These are phyloP conservation scores for Fusarium kyushuense DNA, from an alignment of 2,329 filamentous ascomycete genomes.

Conservation along the genomic window DNA sequence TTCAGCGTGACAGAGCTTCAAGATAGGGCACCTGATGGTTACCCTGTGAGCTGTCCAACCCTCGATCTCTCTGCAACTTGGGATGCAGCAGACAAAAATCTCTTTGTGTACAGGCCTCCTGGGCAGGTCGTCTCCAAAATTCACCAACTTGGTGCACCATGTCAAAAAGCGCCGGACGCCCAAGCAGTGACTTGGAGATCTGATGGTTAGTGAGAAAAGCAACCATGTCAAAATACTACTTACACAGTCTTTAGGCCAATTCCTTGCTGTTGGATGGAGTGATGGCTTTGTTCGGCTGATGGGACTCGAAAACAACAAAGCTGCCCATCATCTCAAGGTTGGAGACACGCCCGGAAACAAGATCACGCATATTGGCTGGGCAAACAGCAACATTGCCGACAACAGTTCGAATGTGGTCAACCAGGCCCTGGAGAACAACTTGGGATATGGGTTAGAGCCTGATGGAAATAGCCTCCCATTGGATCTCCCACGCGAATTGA, in stretches of 20 bases:
- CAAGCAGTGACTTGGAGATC: slow-evolving; percentile 73
- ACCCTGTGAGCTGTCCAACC: slow-evolving; percentile 82
- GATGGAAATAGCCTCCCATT: slow-evolving; percentile 43
- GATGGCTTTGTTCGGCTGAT: slow-evolving; percentile 83
- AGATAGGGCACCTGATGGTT: slow-evolving; percentile 64
- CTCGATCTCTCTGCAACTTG: slow-evolving; percentile 83
- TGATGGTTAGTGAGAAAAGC: slow-evolving; percentile 64
- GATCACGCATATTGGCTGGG: slow-evolving; percentile 68
- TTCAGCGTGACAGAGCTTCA: slow-evolving; percentile 70
- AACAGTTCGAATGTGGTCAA: slow-evolving; percentile 37
- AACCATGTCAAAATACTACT: background rate
- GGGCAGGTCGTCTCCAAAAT: slow-evolving; percentile 73
- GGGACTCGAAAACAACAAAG: slow-evolving; percentile 83
- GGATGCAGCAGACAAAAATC: slow-evolving; percentile 73
- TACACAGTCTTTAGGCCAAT: slow-evolving; percentile 66
- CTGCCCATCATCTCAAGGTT: slow-evolving; percentile 76
- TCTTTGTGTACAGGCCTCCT: slow-evolving; percentile 83
- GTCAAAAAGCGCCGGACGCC: slow-evolving; percentile 57
- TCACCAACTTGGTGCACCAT: slow-evolving; percentile 58
- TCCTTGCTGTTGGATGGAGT: slow-evolving; percentile 85
- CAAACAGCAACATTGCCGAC: slow-evolving; percentile 57
- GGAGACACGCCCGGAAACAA: slow-evolving; percentile 57
- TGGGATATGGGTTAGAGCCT: slow-evolving; percentile 18
- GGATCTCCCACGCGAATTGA: slow-evolving; percentile 78
- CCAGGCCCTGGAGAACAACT: slow-evolving; percentile 29